Evolutionary conservation across 1,284 basidiomycete species (phyloP), one percentile per base, ranked within the genome.

Genomic region (Ustilago xerochloae): DNA sequence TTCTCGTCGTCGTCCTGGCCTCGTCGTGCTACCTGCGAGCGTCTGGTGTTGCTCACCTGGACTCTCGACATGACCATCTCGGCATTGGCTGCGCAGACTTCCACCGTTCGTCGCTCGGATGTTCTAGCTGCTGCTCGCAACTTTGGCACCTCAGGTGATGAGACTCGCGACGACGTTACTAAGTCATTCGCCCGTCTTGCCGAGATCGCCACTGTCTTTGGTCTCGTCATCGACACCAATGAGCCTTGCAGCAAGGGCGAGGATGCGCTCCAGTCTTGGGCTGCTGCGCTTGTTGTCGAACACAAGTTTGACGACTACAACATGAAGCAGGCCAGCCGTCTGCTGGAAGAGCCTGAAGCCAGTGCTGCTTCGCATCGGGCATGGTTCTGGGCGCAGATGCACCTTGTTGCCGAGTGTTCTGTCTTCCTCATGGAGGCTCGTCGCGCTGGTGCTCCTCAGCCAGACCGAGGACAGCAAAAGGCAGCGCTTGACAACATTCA

Each of bases 301-400:
- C 77, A 86, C 29, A 84, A 81, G 50, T 86, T 87, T 63, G 83
- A 86, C 71, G 85, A 86, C 61, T 78, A 79, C 74, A 86, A 86
- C 70, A 82, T 87, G 36, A 71, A 79, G 26, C 41, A 63, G 20
- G 78, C 83, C 16, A 80, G 85, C 36, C 66, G 68, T 52, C 80
- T 82, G 58, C 72, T 86, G 22, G 76, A 84, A 10, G 75, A 71
- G 62, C 63, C 60, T 32, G 66, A 73, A 30, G 66, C 65, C 18
- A 66, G 56, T 33, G 58, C 73, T 26, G 66, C 85, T n/a, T 75
- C 82, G 12, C 71, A 81, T 30, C 78, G 79, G 7, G 86, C 86
- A 6, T 86, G 85, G 81, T 79, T 85, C 57, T 87, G 85, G 72
- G 84, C 85, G 1, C 84, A 86, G 78, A 86, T 86, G 85, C 86